Evolutionary conservation across 441 rosid genomes (phyloP).

Genomic region (Brassica hybrid): DNA sequence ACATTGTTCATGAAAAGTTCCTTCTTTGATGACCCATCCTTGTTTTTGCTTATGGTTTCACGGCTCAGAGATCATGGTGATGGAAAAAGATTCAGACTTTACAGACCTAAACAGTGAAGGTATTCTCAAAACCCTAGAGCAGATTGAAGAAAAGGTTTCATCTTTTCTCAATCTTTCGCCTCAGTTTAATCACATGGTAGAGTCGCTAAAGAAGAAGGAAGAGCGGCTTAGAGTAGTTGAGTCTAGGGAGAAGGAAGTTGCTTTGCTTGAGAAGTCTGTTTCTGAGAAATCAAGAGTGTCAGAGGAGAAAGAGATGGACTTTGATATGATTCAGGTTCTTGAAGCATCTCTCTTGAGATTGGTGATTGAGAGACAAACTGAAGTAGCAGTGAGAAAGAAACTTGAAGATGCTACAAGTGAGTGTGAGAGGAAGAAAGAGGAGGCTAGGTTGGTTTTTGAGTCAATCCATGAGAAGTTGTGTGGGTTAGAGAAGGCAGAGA

Average conservation of each 20-base stretch:
- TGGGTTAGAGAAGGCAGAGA: too few relatives aligned
- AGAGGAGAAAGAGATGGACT: conserved; percentile 22
- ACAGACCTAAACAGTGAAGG: neutral
- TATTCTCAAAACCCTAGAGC: too few relatives aligned
- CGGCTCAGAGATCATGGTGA: too few relatives aligned
- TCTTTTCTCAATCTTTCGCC: too few relatives aligned
- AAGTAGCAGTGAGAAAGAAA: neutral
- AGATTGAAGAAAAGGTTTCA: too few relatives aligned
- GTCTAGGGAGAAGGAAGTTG: conserved; percentile 2
- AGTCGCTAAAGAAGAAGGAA: conserved; percentile 16
- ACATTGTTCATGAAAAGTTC: neutral
- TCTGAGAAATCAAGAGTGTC: neutral
- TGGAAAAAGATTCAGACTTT: neutral
- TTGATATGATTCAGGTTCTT: neutral
- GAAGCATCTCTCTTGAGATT: conserved; percentile 8
- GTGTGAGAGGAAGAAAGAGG: neutral
- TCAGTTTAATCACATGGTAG: too few relatives aligned
- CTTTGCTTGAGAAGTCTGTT: conserved; percentile 13
- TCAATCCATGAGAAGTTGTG: too few relatives aligned
- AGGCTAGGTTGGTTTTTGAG: too few relatives aligned
- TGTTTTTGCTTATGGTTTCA: neutral
- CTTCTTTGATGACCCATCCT: conserved; percentile 10
- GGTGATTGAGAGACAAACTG: conserved; percentile 20
- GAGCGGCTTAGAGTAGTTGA: conserved; percentile 8
- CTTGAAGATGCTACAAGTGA: neutral